Evolutionary conservation across 805 yeast species (phyloP), one percentile per base, ranked within the genome.

Genomic region (Wickerhamiella alocasiicola): DNA sequence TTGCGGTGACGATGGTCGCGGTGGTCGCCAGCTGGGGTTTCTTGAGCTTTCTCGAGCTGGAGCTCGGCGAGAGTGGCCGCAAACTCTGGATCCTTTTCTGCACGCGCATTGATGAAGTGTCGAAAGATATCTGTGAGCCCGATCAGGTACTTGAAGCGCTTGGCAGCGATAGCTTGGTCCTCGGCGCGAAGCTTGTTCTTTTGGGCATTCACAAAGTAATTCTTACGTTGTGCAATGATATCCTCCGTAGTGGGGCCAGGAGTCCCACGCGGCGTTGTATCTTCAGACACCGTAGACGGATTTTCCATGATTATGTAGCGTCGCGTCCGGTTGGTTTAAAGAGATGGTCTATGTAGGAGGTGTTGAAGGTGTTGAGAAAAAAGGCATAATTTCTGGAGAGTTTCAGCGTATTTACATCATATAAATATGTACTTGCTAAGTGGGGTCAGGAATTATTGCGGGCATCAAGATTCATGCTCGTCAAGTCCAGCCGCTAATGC

Each of bases 61-160:
- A 54, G 45, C 30, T 55, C 56, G 20, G 55, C 57, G 13, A 64
- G 51, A 41, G 63, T 49, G 27, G 53, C 46, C 36, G 48, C 49
- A 54, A 87, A 73, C 29, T 69, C 67, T 21, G 78, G 76, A 55
- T 85, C 95, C 55, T 78, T 79, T 39, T 83, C 71, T 9, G 94
- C 82, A 47, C 79, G 74, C 32, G 81, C 68, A 49, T 84, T 81
- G 46, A 87, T 81, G 59, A 87, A 87, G 56, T 85, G 87, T 30
- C 93, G 76, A 58, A 87, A 87, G 43, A 88, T 65, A 47, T 82
- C 94, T 0, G 95, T 84, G 30, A 87, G 65, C 1, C 85, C 80
- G 37, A 88, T 64, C 31, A 87, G 64, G 59, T 87, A 82, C 55
- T 74, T 76, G 67, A 83, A 83, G 45, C 97, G 68, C 50, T 69